These are phyloP conservation scores for Chytriomyces hyalinus DNA, from an alignment of 192 early-diverging fungal genomes.

Conservation along the genomic window DNA sequence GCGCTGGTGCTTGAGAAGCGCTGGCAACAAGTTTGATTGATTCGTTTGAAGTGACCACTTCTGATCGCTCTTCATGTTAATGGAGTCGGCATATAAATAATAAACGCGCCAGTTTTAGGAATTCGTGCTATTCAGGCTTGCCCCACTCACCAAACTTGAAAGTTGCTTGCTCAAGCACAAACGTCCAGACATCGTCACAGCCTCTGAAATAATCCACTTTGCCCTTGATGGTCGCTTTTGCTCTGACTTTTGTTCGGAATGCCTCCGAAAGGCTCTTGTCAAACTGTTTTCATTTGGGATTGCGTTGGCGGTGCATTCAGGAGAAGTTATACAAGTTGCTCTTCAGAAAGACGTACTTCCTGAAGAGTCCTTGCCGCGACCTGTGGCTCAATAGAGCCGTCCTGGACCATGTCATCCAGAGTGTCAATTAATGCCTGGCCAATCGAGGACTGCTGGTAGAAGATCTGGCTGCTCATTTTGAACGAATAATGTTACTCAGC, in stretches of 20 bases:
- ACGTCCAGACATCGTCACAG: conserved; percentile 99
- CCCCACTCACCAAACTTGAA: conserved; percentile 71
- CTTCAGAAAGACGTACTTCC: conserved; percentile 57
- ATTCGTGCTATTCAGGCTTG: background rate
- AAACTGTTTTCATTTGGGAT: conserved; percentile 58
- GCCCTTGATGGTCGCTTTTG: conserved; percentile 87
- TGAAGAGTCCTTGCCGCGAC: conserved; percentile 81
- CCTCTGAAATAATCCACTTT: conserved; percentile 89
- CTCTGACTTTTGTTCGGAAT: conserved; percentile 76
- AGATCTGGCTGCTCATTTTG: background rate
- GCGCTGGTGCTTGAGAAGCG: conserved; percentile 50
- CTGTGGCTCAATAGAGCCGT: conserved; percentile 88
- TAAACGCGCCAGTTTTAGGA: background rate
- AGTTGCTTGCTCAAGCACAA: conserved; percentile 77
- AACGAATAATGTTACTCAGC: too few relatives aligned
- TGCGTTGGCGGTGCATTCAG: background rate
- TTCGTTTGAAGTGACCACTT: conserved; percentile 75
- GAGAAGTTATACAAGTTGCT: conserved; percentile 35
- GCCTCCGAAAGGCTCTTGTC: conserved; percentile 89
- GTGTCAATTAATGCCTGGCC: conserved; percentile 94
- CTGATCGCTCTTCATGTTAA: conserved; percentile 56
- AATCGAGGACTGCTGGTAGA: conserved; percentile 69
- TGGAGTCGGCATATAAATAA: background rate
- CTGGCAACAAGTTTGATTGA: conserved; percentile 97
- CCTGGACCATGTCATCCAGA: conserved; percentile 92